Evolutionary conservation across 2,329 filamentous ascomycete species (phyloP).

Genomic region (Stachybotrys chartarum): DNA sequence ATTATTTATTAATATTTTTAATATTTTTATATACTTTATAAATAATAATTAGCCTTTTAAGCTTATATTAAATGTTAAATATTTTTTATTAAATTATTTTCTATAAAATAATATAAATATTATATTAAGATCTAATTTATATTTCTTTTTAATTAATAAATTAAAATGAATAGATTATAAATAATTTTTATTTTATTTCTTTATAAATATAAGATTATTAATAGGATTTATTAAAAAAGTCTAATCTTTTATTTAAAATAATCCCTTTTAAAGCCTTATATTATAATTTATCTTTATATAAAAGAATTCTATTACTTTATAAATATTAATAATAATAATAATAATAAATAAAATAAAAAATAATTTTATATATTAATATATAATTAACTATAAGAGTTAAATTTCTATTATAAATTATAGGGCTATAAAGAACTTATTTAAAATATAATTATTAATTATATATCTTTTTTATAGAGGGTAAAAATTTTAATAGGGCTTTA

Average conservation of each 20-base stretch:
- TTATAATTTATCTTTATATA: not conserved
- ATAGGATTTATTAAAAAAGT: not conserved
- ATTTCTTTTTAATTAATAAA: not conserved
- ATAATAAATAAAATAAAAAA: not conserved
- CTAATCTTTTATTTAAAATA: no score
- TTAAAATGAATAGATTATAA: not conserved
- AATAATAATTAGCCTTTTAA: not conserved
- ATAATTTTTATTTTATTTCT: not conserved
- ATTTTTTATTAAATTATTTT: no score
- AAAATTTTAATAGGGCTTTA: not conserved
- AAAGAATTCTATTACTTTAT: not conserved
- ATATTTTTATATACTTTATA: not conserved
- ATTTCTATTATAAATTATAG: not conserved
- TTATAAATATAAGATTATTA: not conserved
- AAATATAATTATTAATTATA: slow-evolving; percentile 1
- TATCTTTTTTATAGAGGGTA: not conserved
- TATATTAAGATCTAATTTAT: slow-evolving; percentile 1
- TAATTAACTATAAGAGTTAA: not conserved
- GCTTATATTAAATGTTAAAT: not conserved
- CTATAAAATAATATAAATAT: not conserved
- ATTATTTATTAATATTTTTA: not conserved
- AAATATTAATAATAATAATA: not conserved
- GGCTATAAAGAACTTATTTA: not conserved
- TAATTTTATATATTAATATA: not conserved
- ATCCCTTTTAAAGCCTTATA: no score